Base-by-base conservation (phyloP, 2,329 filamentous ascomycete genomes). In the Xylariaceae sp. region DNA sequence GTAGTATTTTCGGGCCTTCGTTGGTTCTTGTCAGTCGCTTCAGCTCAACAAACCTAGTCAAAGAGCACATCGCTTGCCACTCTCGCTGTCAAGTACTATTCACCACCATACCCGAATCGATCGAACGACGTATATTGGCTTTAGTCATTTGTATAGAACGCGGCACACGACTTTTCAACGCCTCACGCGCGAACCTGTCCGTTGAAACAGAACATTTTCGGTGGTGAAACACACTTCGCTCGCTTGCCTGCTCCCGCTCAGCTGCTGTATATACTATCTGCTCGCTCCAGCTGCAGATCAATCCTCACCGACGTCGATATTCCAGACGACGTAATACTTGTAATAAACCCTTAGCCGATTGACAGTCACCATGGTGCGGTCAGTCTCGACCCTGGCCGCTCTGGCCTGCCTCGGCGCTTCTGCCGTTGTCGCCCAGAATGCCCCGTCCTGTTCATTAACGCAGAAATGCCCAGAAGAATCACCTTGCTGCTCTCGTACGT, bases 401-500 rank as follows among this genome's bases (percentile, higher is more conserved):
- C 67, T 73, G 49, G 76, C 72, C 66, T 68, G 78, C 17, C 64
- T 79, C 47, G 72, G 75, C 54, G 75, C 74, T 6, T 70, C 74
- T 3, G 63, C 67, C 29, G 75, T 76, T 23, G 61, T 78, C 33
- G 76, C 75, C 36, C 63, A 67, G 52, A 65, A 65, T 16, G 61
- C 65, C 19, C 64, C 75, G 4, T 66, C 66, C 44, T 88, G 85
- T 70, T 75, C 76, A 9, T 69, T 82, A 16, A 71, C 71, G 39
- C 76, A 78, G 59, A 84, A 87, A 63, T 96, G 92, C 72, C 91
- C 92, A 7, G 73, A 87, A 68, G 81, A 84, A 40, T 76, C 84
- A n/a, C 90, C 89, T 26, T 92, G 90, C 78, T 93, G 90, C 74
- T 92, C 89, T 56, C 88, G 90, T 93, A 80, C 79, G 88, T 61